Evolutionary conservation across 805 yeast species (phyloP), one percentile per base, ranked within the genome.

Genomic region (Candida multigemmis): DNA sequence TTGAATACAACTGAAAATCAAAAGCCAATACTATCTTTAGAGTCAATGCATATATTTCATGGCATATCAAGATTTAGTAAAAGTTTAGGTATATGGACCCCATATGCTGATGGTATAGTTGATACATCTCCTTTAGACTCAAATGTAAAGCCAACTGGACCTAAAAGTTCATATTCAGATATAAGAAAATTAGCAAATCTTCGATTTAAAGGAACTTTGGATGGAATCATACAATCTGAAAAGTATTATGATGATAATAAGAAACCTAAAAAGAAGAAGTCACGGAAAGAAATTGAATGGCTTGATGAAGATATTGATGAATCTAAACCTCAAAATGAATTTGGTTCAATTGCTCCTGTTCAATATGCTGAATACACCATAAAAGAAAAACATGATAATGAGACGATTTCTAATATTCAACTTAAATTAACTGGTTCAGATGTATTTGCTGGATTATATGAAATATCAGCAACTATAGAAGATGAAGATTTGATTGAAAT

Each of bases 401-500:
- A 32, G 9, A 28, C 30, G 3, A 24, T 19, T 13, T 39, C 51
- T 4, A 32, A 50, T n/a, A 49, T 58, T 5, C 51, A 42, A 13
- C 21, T 59, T 35, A 56, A 64, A 31, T 48, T 83, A 4, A 53
- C 64, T 3, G 94, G 94, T 1, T 60, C 56, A 12, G 93, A 83
- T 44, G 67, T 84, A 0, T 83, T 76, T 61, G 93, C 74, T 2
- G 94, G 94, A 1, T 42, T 83, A 20, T 85, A 80, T 47, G 77
- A 80, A 41, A 56, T 83, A 11, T 68, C 85, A 15, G 53, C 49
- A 2, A 14, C 20, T 9, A 36, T 49, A 2, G 26, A 32, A 1
- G 44, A 46, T 11, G 27, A 40, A 11, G 34, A 39, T 58, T 57
- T 27, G 31, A 53, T 35, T 67, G 40, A 64, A 0, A 50, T 76